Evolutionary conservation across 139 green algal genomes (phyloP), one percentile per base, ranked within the genome.

Genomic region (Picochlorum sp.): DNA sequence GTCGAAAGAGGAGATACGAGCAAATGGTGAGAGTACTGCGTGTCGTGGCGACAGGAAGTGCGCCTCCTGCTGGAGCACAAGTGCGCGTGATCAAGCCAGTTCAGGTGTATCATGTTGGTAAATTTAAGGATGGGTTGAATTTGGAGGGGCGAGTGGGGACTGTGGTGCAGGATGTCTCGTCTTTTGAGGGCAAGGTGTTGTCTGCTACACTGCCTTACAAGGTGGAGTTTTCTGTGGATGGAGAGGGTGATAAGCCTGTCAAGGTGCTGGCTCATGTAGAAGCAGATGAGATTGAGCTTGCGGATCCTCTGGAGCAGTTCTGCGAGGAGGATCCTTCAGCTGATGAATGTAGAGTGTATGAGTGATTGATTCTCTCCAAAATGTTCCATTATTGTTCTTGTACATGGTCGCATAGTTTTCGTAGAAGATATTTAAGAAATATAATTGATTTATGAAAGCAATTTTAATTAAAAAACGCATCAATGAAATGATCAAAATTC

Each of bases 181-280:
- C 80, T 3, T 85, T 69, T 69, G 85, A 91, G 69, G 86, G 83
- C 44, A 79, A 85, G 54, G 46, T 71, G 4, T 49, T 90, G 41
- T 89, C 82, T 5, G 74, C 84, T 6, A 90, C 81, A 57, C 56
- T 89, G 24, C 86, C 85, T 1, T 85, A 69, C 56, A 74, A 82
- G 16, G 75, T 89, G 10, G 62, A 83, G 64, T 91, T 90, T 59
- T 34, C 66, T 14, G 49, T 79, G 3, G 49, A 60, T 4, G 44
- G 52, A 7, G 21, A 58, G 14, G 71, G 74, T 15, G 76, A 59
- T 4, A 82, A 82, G 69, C 46, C 57, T 5, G 45, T 59, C 4
- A 92, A 90, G 58, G 74, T 90, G 30, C 47, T 85, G n/a, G 79
- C 63, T 1, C 86, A 92, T 69, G 49, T 92, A 83, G 86, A 66